Percentiles rank a stretch among this genome's conserved stretches.
Conservation (phyloP, 2,329 filamentous ascomycete genomes). For the Aschersonia sp. region DNA sequence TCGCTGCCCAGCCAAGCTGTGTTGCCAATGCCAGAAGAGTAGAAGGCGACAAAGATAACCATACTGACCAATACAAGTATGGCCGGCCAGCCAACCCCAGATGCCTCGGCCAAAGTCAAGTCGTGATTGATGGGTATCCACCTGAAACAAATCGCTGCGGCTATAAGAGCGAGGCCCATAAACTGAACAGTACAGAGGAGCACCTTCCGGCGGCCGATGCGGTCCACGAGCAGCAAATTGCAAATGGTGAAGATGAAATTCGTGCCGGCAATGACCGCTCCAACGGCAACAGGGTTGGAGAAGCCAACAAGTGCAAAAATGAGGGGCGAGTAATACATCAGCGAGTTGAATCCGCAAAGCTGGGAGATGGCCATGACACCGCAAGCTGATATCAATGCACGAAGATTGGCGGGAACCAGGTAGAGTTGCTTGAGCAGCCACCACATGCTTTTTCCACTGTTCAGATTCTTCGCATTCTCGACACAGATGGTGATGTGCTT, state of each 20-base stretch:
- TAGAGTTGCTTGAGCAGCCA: conserved; percentile 31
- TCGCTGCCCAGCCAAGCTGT: conserved; percentile 32
- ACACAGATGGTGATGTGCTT: conserved; percentile 20
- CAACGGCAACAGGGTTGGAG: conserved; percentile 30
- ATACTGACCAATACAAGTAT: conserved; percentile 20
- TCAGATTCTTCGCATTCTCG: conserved; percentile 22
- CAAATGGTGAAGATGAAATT: conserved; percentile 35
- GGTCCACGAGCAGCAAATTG: conserved; percentile 30
- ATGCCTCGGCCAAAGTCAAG: conserved; percentile 20
- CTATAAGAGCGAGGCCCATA: conserved; percentile 26
- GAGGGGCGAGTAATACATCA: conserved; percentile 34
- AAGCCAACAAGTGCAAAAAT: conserved; percentile 35
- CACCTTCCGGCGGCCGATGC: conserved; percentile 26
- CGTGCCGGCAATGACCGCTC: conserved; percentile 25
- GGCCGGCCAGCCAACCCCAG: conserved; percentile 5
- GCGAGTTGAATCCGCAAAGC: conserved; percentile 36
- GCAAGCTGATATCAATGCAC: conserved; percentile 29
- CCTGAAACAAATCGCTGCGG: conserved; percentile 26
- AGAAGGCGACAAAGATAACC: conserved; percentile 27
- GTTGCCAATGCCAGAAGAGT: conserved; percentile 23
- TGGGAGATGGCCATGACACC: conserved; percentile 37
- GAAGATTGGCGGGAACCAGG: conserved; percentile 24
- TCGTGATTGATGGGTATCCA: conserved; percentile 24
- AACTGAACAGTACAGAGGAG: conserved; percentile 26
- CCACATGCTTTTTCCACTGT: conserved; percentile 23